Base-by-base conservation (phyloP, 805 yeast genomes). In the Barnettozyma sp. region DNA sequence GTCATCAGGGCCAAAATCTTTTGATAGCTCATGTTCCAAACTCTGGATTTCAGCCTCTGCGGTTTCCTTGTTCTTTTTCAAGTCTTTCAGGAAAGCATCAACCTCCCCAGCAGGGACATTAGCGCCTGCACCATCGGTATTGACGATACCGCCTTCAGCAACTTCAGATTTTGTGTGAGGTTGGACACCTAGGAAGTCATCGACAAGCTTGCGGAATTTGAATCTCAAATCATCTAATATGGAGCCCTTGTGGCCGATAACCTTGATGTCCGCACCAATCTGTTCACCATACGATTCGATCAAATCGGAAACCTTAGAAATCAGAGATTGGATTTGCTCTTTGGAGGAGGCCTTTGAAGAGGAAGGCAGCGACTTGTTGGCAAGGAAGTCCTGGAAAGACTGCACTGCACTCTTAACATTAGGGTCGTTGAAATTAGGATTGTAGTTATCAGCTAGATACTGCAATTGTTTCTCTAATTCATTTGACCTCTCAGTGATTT, bases 341-440 rank as follows among this genome's bases (percentile, higher is more conserved):
- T 17, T 14, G 12, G 30, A 27, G 15, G 30, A 20, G 21, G 18
- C 5, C 30, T 27, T 16, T 14, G 14, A 20, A 9, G 30, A 8
- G 18, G 16, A 22, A 32, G 28, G 20, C n/a, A n/a, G n/a, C n/a
- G n/a, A n/a, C 19, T 37, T 37, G 16, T 35, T 35, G 13, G 42
- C 33, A 7, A 35, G 13, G 30, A 70, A 75, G 42, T 76, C 73
- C 30, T 71, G 73, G 51, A 58, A 80, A 0, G 63, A 50, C 17
- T 63, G 59, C 5, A 79, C 78, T 0, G 83, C 72, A 12, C 60
- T 66, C 49, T 78, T 79, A 7, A 82, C 90, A 1, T 80, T 82
- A 8, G 70, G 65, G 56, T 82, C 88, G 51, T 82, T 82, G 60
- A 80, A 80, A 54, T 82, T 82, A 27, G 84, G 87, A 49, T 82